Evolutionary conservation across 2,329 filamentous ascomycete genomes (phyloP).

Genomic region (Pseudocercospora fijiensis): DNA sequence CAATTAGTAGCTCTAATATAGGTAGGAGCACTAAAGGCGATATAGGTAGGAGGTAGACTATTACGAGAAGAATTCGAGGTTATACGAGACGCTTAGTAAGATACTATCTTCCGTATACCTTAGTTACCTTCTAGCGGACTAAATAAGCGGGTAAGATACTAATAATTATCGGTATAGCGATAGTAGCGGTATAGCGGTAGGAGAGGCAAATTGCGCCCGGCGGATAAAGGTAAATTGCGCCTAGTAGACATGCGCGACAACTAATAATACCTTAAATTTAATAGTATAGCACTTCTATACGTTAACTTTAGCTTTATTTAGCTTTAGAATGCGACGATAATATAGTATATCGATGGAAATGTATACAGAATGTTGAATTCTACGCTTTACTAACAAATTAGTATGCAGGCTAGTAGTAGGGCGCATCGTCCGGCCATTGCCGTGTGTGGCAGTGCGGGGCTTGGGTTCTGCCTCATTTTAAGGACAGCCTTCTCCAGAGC

Average conservation of each 20-base stretch:
- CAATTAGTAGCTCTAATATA: too few relatives aligned
- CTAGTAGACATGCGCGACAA: neutral
- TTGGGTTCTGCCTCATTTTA: neutral
- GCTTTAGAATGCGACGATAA: neutral
- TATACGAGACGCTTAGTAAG: neutral
- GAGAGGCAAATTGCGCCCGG: neutral
- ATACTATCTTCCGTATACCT: neutral
- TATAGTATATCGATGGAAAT: neutral
- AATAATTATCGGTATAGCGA: neutral
- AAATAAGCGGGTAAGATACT: neutral
- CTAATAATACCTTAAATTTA: neutral
- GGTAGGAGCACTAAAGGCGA: too few relatives aligned
- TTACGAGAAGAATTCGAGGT: neutral
- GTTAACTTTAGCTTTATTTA: neutral
- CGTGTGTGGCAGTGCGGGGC: too few relatives aligned
- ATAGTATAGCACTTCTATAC: neutral
- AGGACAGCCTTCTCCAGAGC: neutral
- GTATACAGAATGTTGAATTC: neutral
- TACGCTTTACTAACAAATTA: neutral
- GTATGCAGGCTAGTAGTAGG: too few relatives aligned
- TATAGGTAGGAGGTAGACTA: too few relatives aligned
- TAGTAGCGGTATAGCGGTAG: too few relatives aligned
- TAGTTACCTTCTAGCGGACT: neutral
- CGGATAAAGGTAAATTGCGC: neutral
- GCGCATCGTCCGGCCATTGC: too few relatives aligned